Percentiles rank a stretch among this genome's conserved stretches.
These are phyloP conservation scores for Laburnicola sp. DNA, from an alignment of 2,329 filamentous ascomycete species.

Conservation along the genomic window DNA sequence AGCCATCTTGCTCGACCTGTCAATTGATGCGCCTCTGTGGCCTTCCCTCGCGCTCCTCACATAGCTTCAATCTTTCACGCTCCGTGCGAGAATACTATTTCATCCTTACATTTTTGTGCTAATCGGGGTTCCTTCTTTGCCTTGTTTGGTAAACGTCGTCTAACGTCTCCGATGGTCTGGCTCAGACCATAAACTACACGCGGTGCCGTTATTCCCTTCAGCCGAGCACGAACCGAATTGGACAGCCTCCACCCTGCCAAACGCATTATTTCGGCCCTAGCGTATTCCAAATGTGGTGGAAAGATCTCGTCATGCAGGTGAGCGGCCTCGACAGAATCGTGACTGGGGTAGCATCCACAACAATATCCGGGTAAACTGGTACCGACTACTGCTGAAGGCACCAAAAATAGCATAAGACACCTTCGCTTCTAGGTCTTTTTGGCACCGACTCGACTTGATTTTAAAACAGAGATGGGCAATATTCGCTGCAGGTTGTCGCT, in stretches of 20 bases:
- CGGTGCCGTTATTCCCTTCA: neutral
- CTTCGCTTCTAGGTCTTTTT: neutral
- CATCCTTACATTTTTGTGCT: too few relatives aligned
- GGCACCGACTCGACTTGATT: neutral
- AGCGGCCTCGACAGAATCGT: neutral
- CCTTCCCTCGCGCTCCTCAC: too few relatives aligned
- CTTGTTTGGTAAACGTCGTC: too few relatives aligned
- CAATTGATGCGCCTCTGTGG: too few relatives aligned
- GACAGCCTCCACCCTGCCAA: neutral
- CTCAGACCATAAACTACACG: too few relatives aligned
- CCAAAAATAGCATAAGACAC: constrained; percentile 28
- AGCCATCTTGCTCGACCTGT: too few relatives aligned
- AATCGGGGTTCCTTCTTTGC: too few relatives aligned
- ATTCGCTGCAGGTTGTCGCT: too few relatives aligned
- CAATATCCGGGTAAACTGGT: constrained; percentile 35
- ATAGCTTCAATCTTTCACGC: too few relatives aligned
- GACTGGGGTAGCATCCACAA: constrained; percentile 16
- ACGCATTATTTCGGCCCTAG: neutral
- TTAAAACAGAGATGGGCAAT: too few relatives aligned
- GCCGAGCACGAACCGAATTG: neutral
- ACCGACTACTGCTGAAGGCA: constrained; percentile 13
- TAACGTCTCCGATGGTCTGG: too few relatives aligned
- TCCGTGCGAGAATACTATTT: too few relatives aligned
- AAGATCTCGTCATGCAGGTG: neutral
- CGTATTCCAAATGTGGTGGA: neutral